These are phyloP conservation scores for Acarospora socialis DNA, from an alignment of 2,329 filamentous ascomycete genomes.

Conservation along the genomic window DNA sequence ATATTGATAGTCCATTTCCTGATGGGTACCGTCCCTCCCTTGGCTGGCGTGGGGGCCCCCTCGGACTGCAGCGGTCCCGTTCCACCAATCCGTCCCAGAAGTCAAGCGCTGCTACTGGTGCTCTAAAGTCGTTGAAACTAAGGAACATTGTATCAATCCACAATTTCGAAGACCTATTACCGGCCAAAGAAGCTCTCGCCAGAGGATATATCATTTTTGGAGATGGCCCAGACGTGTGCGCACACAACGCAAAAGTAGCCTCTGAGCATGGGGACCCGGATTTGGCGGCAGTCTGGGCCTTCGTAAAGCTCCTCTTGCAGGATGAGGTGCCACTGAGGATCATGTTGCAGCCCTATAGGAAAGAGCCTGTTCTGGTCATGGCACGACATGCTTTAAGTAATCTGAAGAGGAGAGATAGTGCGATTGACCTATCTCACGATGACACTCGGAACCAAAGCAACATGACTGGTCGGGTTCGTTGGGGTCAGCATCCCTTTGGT, in stretches of 20 bases:
- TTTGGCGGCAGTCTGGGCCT: conserved; percentile 68
- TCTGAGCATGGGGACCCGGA: conserved; percentile 55
- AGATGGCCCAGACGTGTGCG: conserved; percentile 64
- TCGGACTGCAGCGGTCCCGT: conserved; percentile 43
- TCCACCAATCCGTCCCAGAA: conserved; percentile 33
- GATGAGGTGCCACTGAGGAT: conserved; percentile 58
- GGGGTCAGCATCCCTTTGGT: conserved; percentile 44
- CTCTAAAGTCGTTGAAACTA: conserved; percentile 29
- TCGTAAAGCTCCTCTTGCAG: conserved; percentile 62
- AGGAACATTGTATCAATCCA: conserved; percentile 64
- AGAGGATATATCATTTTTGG: conserved; percentile 73
- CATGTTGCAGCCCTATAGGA: conserved; percentile 38
- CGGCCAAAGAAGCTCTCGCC: conserved; percentile 64
- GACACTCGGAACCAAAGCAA: conserved; percentile 25
- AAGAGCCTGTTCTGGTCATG: conserved; percentile 52
- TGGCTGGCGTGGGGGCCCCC: conserved; percentile 36
- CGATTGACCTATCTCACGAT: conserved; percentile 21
- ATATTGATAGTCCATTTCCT: conserved; percentile 30
- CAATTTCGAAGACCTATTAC: conserved; percentile 55
- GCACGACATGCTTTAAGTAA: conserved; percentile 47
- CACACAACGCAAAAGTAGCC: conserved; percentile 69
- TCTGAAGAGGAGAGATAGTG: conserved; percentile 24
- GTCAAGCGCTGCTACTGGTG: conserved; percentile 42
- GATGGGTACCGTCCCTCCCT: conserved; percentile 35
- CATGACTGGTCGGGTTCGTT: conserved; percentile 34